Evolutionary conservation across 495 filamentous ascomycete species (phyloP).

Genomic region (Cercophora sp.): DNA sequence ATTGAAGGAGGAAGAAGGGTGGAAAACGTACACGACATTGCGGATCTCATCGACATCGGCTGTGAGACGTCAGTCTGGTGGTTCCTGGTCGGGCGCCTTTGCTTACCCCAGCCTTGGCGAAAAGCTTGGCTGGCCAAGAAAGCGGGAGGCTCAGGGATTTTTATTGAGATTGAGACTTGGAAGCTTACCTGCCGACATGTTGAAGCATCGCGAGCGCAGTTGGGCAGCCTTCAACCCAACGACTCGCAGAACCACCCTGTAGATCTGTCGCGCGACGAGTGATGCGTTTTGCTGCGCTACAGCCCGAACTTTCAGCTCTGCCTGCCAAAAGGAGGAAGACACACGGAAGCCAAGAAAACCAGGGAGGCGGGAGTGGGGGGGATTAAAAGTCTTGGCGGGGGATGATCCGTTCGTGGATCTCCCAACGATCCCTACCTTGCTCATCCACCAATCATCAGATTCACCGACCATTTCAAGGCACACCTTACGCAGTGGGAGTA

Average conservation of each 20-base stretch:
- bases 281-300: no score
- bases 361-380: constrained; percentile 12
- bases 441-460: no score
- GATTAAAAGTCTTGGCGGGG: constrained; percentile 24
- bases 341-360: constrained; percentile 13
- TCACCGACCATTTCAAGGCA: no score
- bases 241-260: no score
- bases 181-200: constrained; percentile 29
- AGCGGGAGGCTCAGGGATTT: neutral
- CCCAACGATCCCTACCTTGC: no score
- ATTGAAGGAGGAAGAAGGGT: neutral
- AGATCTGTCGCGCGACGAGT: no score
- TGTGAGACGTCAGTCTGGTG: constrained; percentile 33
- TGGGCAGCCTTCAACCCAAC: constrained; percentile 3
- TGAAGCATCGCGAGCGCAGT: constrained; percentile 25
- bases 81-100: constrained; percentile 7
- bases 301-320: neutral
- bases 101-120: constrained; percentile 32
- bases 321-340: neutral
- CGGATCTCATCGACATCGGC: constrained; percentile 36
- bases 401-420: no score
- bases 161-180: neutral
- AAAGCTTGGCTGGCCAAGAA: constrained; percentile 35
- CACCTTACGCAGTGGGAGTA: no score
- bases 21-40: constrained; percentile 34